A percentile compares a stretch with the other conserved stretches of the same genome.
phyloP scores from a whole-genome alignment of 164 flowering plant species.

The Umbilicus rupestris region DNA sequence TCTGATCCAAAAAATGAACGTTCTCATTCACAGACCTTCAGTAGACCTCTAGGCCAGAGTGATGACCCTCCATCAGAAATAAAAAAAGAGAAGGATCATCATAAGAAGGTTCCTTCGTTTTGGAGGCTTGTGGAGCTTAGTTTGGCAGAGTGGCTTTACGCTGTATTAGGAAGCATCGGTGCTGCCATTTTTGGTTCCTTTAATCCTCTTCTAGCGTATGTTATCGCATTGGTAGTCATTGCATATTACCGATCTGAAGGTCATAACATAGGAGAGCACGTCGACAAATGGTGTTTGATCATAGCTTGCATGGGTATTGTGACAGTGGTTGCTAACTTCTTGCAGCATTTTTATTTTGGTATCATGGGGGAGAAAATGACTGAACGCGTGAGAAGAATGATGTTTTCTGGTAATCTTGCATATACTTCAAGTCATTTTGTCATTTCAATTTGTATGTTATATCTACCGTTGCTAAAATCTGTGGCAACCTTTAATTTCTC shows the following conservation, averaged over 20 bases:
- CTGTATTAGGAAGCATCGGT: constrained; percentile 83
- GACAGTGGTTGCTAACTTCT: constrained; percentile 85
- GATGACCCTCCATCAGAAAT: constrained; percentile 42
- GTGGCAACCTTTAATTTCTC: not conserved
- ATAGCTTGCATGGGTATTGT: constrained; percentile 92
- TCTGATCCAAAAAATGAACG: constrained; percentile 93
- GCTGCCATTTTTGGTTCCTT: constrained; percentile 97
- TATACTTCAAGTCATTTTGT: not conserved
- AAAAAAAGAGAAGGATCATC: constrained; percentile 34
- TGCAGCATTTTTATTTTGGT: constrained; percentile 98
- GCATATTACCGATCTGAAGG: constrained; percentile 50
- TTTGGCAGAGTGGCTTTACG: constrained; percentile 96
- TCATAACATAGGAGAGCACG: constrained; percentile 43
- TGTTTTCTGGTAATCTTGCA: constrained; percentile 70
- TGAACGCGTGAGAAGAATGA: constrained; percentile 96
- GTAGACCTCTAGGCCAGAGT: constrained; percentile 58
- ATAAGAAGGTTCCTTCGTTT: constrained; percentile 58
- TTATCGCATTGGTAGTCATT: constrained; percentile 57
- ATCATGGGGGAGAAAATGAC: constrained; percentile 99
- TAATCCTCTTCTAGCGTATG: constrained; percentile 94
- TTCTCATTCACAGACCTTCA: constrained; percentile 92
- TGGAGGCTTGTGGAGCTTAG: constrained; percentile 94
- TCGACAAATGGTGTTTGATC: constrained; percentile 85
- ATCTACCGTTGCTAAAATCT: not conserved
- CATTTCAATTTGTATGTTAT: not conserved